These are phyloP conservation scores for Picochlorum sp. DNA, from an alignment of 139 green algal species.

Conservation along the genomic window DNA sequence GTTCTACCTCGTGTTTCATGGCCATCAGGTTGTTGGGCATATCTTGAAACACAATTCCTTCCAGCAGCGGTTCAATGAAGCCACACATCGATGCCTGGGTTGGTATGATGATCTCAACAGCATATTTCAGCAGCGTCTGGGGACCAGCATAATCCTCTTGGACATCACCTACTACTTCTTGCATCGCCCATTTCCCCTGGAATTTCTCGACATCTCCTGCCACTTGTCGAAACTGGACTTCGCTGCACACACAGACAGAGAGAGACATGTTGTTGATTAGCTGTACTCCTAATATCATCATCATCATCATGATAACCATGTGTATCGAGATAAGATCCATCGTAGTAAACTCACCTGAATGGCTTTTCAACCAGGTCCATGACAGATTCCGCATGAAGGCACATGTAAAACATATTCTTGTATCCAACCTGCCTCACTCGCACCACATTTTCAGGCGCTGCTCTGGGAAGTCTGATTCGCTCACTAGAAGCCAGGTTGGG, in stretches of 20 bases:
- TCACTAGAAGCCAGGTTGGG: conserved; percentile 45
- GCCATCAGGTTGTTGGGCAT: conserved; percentile 43
- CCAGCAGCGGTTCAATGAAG: conserved; percentile 48
- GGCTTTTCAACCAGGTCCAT: conserved; percentile 48
- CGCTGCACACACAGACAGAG: conserved; percentile 7
- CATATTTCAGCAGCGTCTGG: conserved; percentile 50
- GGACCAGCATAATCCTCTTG: background rate
- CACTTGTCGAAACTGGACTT: conserved; percentile 54
- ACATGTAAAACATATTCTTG: conserved; percentile 53
- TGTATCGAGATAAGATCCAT: background rate
- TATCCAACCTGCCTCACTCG: conserved; percentile 44
- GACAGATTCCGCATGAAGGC: conserved; percentile 42
- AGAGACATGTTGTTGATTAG: too few species aligned
- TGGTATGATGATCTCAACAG: conserved; percentile 45
- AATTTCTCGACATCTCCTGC: conserved; percentile 42
- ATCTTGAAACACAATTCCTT: conserved; percentile 49
- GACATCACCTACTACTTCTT: conserved; percentile 5
- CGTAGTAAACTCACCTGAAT: background rate
- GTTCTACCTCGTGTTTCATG: conserved; percentile 39
- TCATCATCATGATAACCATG: background rate
- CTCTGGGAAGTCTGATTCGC: conserved; percentile 23
- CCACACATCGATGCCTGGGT: conserved; percentile 19
- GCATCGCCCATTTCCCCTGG: conserved; percentile 56
- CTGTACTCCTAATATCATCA: too few species aligned
- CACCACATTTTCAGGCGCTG: conserved; percentile 18